Conservation (phyloP, 2,329 filamentous ascomycete species). For the Colletotrichum ledebouriae region DNA sequence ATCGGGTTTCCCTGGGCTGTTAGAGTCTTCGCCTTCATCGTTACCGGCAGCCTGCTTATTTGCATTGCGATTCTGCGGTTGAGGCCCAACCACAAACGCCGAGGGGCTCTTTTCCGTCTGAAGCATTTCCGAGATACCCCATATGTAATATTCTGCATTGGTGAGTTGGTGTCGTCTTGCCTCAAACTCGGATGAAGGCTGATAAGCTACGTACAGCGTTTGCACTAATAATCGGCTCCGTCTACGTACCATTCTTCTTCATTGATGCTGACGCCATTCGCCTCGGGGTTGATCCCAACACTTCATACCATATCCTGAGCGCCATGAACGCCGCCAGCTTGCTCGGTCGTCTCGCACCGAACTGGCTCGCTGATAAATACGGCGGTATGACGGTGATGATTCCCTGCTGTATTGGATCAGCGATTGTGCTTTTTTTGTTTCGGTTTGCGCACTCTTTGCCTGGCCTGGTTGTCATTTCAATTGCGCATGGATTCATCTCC, state of each 20-base stretch:
- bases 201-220: slow-evolving; percentile 17
- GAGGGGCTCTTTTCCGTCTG: slow-evolving; percentile 30
- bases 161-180: not conserved
- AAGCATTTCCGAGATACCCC: slow-evolving; percentile 27
- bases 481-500: slow-evolving; percentile 43
- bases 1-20: slow-evolving; percentile 37
- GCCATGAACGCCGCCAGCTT: slow-evolving; percentile 43
- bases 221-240: slow-evolving; percentile 37
- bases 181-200: not conserved
- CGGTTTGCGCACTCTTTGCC: slow-evolving; percentile 26
- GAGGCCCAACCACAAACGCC: slow-evolving; percentile 33
- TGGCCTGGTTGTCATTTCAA: slow-evolving; percentile 35
- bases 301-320: slow-evolving; percentile 41
- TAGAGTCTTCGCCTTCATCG: slow-evolving; percentile 34
- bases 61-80: slow-evolving; percentile 35
- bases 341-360: slow-evolving; percentile 41
- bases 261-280: slow-evolving; percentile 34
- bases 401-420: slow-evolving; percentile 35
- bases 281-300: slow-evolving; percentile 23
- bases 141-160: slow-evolving; percentile 30
- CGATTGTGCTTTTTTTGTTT: slow-evolving; percentile 31
- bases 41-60: slow-evolving; percentile 29
- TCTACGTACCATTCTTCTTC: slow-evolving; percentile 39
- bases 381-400: slow-evolving; percentile 40
- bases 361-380: slow-evolving; percentile 40